Conservation (phyloP, 345 rosid species). For the Populus deltoides region DNA sequence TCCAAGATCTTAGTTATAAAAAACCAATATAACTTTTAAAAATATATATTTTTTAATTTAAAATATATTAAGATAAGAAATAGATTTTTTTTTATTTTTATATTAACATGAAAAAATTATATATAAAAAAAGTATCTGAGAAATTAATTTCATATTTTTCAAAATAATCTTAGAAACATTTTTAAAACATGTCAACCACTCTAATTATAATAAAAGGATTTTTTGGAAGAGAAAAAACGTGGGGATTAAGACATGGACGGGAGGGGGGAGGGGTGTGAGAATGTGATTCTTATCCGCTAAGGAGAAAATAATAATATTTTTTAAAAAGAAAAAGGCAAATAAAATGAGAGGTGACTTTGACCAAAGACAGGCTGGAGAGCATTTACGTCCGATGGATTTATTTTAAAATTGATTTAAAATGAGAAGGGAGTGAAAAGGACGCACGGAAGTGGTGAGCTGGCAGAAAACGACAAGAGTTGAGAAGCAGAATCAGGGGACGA, state of each 20-base stretch:
- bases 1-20: no score
- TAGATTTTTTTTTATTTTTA: no score
- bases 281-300: conserved; percentile 18
- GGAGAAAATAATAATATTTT: neutral
- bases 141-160: no score
- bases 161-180: no score
- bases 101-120: no score
- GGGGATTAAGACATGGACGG: neutral
- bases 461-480: conserved; percentile 44
- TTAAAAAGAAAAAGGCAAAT: neutral
- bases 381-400: conserved; percentile 19
- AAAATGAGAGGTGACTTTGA: conserved; percentile 30
- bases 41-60: no score
- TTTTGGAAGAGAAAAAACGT: neutral
- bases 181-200: no score
- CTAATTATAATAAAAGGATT: no score
- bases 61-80: no score
- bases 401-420: neutral
- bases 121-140: no score
- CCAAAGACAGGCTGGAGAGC: conserved; percentile 56
- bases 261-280: neutral
- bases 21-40: no score
- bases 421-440: conserved; percentile 24
- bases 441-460: conserved; percentile 47
- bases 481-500: conserved; percentile 40